phyloP scores from a whole-genome alignment of 2,329 filamentous ascomycete species.

The Cladophialophora carrionii region DNA sequence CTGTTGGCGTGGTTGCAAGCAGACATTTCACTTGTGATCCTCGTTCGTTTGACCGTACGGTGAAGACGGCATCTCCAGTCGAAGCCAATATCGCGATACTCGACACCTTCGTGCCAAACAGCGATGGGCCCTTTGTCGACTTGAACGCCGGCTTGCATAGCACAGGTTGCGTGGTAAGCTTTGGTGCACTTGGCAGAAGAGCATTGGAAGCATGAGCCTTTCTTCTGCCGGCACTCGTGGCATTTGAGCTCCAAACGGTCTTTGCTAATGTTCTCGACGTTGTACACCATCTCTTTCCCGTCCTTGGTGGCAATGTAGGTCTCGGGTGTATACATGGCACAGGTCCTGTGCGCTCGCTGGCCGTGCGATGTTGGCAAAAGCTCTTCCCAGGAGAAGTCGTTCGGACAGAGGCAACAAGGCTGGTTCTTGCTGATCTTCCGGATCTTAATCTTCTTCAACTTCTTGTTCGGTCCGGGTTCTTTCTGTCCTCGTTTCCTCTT shows the following conservation, averaged over 20 bases:
- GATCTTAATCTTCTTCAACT: constrained; percentile 75
- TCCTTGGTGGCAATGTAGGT: constrained; percentile 78
- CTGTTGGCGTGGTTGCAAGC: constrained; percentile 53
- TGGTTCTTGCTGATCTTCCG: constrained; percentile 59
- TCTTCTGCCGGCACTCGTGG: constrained; percentile 89
- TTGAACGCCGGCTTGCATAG: constrained; percentile 86
- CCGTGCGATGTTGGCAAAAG: constrained; percentile 88
- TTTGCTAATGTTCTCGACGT: constrained; percentile 80
- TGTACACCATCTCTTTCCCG: constrained; percentile 73
- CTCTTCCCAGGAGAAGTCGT: constrained; percentile 78
- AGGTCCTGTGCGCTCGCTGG: constrained; percentile 82
- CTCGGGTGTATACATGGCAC: constrained; percentile 88
- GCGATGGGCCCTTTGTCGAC: constrained; percentile 85
- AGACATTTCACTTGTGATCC: constrained; percentile 67
- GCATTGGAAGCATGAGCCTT: constrained; percentile 96
- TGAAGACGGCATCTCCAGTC: constrained; percentile 96
- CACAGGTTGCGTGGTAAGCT: constrained; percentile 94
- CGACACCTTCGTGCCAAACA: constrained; percentile 83
- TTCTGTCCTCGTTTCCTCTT: constrained; percentile 69
- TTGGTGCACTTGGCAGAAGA: constrained; percentile 91
- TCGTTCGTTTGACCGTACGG: constrained; percentile 81
- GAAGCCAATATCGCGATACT: constrained; percentile 89
- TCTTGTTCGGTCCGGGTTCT: constrained; percentile 49
- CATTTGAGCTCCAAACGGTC: constrained; percentile 90
- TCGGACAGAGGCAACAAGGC: constrained; percentile 89